Conservation (phyloP, 2,329 filamentous ascomycete genomes). For the Ceratocystis papillata region DNA sequence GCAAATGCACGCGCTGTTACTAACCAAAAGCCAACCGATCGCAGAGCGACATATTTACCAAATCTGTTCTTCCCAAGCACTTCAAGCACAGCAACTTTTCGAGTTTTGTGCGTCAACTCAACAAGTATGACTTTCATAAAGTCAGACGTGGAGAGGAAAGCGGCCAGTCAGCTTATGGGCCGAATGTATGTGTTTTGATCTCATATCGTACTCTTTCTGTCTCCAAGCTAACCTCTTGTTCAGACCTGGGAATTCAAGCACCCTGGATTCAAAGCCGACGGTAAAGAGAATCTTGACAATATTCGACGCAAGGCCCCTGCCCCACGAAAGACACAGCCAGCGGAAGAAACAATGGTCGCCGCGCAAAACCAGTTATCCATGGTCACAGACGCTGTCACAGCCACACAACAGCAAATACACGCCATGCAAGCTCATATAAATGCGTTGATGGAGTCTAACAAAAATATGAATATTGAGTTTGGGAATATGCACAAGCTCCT, state of each 20-base stretch:
- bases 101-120: conserved; percentile 88
- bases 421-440: conserved; percentile 74
- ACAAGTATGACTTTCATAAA: conserved; percentile 99
- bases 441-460: conserved; percentile 58
- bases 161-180: conserved; percentile 51
- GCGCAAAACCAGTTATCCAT: conserved; percentile 56
- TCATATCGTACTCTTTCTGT: background rate
- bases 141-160: conserved; percentile 49
- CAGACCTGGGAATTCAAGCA: conserved; percentile 96
- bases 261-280: conserved; percentile 88
- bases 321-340: conserved; percentile 59
- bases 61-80: conserved; percentile 90
- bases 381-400: conserved; percentile 18
- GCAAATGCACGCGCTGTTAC: conserved; percentile 16
- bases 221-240: background rate
- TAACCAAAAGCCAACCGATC: conserved; percentile 5
- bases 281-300: conserved; percentile 92
- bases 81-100: conserved; percentile 99
- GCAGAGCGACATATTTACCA: conserved; percentile 96
- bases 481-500: conserved; percentile 50
- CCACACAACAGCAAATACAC: conserved; percentile 33
- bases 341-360: conserved; percentile 67
- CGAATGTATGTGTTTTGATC: conserved; percentile 48
- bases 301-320: conserved; percentile 92
- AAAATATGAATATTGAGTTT: conserved; percentile 52